Evolutionary conservation across 768 basidiomycete genomes (phyloP).

Genomic region (Thelephora ganbajun): DNA sequence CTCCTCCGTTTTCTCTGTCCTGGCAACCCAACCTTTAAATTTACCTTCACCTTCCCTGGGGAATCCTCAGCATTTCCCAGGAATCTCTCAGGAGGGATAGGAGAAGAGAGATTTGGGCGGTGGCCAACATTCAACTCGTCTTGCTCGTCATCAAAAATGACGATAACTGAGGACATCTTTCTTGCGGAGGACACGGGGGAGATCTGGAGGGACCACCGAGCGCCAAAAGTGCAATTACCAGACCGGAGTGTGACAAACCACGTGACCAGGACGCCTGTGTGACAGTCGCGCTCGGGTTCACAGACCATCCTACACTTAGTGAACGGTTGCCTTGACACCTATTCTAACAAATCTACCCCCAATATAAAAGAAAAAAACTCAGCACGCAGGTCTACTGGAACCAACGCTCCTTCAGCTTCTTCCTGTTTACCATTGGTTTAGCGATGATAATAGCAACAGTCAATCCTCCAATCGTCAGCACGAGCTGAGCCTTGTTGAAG

Average conservation of each 20-base stretch:
- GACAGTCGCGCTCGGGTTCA: too few relatives aligned
- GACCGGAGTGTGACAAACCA: too few relatives aligned
- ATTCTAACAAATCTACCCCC: too few relatives aligned
- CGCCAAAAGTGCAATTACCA: too few relatives aligned
- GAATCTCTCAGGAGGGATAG: not conserved
- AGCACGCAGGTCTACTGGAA: conserved; percentile 28
- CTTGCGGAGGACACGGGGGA: too few relatives aligned
- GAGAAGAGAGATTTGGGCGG: not conserved
- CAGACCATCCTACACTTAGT: too few relatives aligned
- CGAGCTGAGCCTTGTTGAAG: conserved; percentile 88
- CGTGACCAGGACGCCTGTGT: too few relatives aligned
- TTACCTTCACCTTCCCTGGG: not conserved
- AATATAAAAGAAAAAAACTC: too few relatives aligned
- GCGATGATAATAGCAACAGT: conserved; percentile 64
- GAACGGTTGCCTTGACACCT: too few relatives aligned
- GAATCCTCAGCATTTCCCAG: not conserved
- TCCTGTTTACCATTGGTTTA: conserved; percentile 67
- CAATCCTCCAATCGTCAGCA: conserved; percentile 66
- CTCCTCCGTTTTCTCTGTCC: not conserved
- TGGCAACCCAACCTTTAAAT: not conserved
- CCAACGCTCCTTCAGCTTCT: conserved; percentile 58
- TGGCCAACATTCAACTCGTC: not conserved
- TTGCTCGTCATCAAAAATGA: not conserved
- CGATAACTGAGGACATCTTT: too few relatives aligned
- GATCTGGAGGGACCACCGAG: too few relatives aligned